A percentile compares a stretch with the other conserved stretches of the same genome.
Conservation (phyloP, 164 flowering plant species). For the Cinnamomum chago region DNA sequence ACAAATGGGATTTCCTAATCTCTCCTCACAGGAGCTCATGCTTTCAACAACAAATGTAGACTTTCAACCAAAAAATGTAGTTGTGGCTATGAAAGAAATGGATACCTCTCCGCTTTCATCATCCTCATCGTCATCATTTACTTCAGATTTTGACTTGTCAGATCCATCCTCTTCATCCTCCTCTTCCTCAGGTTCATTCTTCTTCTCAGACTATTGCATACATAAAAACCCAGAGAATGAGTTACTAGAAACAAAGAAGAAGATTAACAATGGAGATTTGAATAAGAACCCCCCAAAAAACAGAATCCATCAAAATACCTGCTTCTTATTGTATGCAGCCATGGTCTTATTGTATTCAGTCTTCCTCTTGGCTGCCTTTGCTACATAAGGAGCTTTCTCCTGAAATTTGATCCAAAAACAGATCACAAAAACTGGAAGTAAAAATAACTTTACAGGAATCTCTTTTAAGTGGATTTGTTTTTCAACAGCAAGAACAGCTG, state of each 20-base stretch:
- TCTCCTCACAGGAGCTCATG: too few species aligned
- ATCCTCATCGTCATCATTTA: conserved; percentile 40
- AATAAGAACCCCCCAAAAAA: neutral
- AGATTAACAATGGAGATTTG: neutral
- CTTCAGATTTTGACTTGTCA: conserved; percentile 52
- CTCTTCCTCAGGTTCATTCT: conserved; percentile 32
- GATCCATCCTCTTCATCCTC: conserved; percentile 40
- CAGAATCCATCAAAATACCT: neutral
- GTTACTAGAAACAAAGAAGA: too few species aligned
- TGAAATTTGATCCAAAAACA: conserved; percentile 3
- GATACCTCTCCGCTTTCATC: conserved; percentile 40
- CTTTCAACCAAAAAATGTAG: too few species aligned
- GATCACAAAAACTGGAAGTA: neutral
- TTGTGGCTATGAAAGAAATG: neutral
- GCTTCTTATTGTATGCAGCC: conserved; percentile 54
- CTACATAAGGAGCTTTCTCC: conserved; percentile 69
- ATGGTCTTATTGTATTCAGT: conserved; percentile 48
- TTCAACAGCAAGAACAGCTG: neutral
- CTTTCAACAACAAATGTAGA: too few species aligned
- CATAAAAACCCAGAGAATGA: neutral
- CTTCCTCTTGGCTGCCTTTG: conserved; percentile 59
- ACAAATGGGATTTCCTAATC: too few species aligned
- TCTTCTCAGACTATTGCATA: too few species aligned
- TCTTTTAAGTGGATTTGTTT: too few species aligned
- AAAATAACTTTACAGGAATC: too few species aligned